A percentile compares a stretch with the other conserved stretches of the same genome.
Evolutionary conservation across 495 filamentous ascomycete genomes (phyloP).

Genomic region (Pseudomonodictys pantanalensis): DNA sequence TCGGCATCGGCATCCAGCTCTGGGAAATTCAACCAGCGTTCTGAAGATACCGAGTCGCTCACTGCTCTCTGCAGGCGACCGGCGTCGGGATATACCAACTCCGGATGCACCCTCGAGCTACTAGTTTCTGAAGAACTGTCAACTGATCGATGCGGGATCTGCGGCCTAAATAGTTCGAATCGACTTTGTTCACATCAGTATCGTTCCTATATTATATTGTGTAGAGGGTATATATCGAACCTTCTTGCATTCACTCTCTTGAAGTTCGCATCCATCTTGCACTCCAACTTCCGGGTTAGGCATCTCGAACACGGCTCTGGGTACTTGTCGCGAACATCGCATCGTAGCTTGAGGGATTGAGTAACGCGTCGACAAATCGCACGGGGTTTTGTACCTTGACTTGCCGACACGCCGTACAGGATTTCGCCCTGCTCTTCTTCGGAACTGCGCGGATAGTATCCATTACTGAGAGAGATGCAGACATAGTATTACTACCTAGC

Average conservation of each 20-base stretch:
- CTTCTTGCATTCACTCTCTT: conserved; percentile 17
- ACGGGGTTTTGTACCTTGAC: not conserved
- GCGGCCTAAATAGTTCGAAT: conserved; percentile 13
- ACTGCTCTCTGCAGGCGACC: not conserved
- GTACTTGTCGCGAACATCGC: conserved; percentile 15
- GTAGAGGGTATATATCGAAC: not conserved
- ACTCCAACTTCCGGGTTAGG: conserved; percentile 1
- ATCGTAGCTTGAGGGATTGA: conserved; percentile 10
- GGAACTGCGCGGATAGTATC: no score
- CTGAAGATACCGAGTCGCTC: not conserved
- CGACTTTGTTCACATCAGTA: not conserved
- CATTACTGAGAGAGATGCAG: no score
- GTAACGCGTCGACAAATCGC: not conserved
- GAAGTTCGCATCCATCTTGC: conserved; percentile 20
- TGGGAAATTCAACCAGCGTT: not conserved
- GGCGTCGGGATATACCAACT: no score
- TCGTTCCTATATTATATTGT: not conserved
- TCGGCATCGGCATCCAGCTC: no score
- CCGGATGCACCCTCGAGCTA: no score
- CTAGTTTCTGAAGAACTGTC: no score
- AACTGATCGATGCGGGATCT: no score
- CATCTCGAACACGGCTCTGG: conserved; percentile 16
- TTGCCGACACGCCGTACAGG: conserved; percentile 9
- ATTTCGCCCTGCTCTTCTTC: conserved; percentile 14
- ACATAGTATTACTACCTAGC: no score